phyloP scores from a whole-genome alignment of 257 asterid genomes.

The Prunella vulgaris region DNA sequence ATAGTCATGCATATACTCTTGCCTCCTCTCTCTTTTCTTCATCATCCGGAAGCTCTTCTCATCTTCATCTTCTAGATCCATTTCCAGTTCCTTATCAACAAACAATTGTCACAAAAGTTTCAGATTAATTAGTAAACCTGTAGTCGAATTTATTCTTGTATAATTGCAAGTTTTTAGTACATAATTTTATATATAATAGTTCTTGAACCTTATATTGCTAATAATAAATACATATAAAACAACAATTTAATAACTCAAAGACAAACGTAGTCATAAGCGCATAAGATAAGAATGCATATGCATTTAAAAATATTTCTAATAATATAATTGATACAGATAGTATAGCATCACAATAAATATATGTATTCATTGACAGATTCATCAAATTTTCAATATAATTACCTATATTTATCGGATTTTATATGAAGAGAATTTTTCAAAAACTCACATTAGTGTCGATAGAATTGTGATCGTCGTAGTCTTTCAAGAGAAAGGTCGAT shows the following conservation, averaged over 20 bases:
- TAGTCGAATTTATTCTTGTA: not conserved
- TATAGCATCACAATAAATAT: not conserved
- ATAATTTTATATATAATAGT: not conserved
- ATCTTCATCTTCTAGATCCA: slow-evolving; percentile 60
- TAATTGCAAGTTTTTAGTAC: not conserved
- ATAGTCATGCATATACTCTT: slow-evolving; percentile 70
- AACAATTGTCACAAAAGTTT: not conserved
- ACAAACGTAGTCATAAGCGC: not conserved
- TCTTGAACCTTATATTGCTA: not conserved
- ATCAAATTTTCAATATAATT: not conserved
- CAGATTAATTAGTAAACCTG: not conserved
- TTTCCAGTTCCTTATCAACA: slow-evolving; percentile 43
- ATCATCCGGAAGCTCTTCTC: slow-evolving; percentile 73
- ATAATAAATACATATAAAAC: not conserved
- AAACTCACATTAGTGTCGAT: slow-evolving; percentile 55
- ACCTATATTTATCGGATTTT: not conserved
- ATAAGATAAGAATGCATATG: not conserved
- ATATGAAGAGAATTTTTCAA: not conserved
- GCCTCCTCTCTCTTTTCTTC: slow-evolving; percentile 76
- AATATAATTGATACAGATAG: not conserved
- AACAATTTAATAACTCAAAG: not conserved
- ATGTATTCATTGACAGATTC: not conserved
- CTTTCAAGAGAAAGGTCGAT: slow-evolving; percentile 32
- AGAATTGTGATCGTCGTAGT: slow-evolving; percentile 27
- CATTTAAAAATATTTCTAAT: not conserved